Evolutionary conservation across 169 alveolate species (phyloP).

Genomic region (Plasmodium vivax): DNA sequence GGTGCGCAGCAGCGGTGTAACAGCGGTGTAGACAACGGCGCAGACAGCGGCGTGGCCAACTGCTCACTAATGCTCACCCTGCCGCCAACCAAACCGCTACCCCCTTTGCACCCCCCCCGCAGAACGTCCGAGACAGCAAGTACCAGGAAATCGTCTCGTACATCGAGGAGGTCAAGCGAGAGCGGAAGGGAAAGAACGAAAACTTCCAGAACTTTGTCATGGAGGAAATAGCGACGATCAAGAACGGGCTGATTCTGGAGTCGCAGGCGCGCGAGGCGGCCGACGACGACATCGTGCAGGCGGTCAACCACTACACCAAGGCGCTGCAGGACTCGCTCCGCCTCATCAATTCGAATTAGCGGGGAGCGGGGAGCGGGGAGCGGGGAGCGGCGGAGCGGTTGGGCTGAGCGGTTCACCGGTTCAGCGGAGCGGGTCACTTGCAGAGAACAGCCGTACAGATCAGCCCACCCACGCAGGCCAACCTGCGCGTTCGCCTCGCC

Average conservation of each 20-base stretch:
- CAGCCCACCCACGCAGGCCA: too few species aligned
- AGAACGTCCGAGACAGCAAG: constrained; percentile 59
- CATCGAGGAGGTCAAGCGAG: constrained; percentile 48
- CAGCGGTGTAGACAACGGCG: too few species aligned
- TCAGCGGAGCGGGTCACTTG: too few species aligned
- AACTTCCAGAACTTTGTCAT: constrained; percentile 82
- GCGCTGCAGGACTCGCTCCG: constrained; percentile 87
- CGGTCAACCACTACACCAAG: constrained; percentile 91
- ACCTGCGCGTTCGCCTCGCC: background rate
- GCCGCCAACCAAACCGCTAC: background rate
- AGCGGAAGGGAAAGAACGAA: constrained; percentile 70
- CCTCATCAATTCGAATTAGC: constrained; percentile 77
- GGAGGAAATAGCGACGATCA: constrained; percentile 86
- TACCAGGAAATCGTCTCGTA: constrained; percentile 66
- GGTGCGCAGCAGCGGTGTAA: background rate
- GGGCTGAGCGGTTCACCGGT: background rate
- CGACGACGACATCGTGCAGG: constrained; percentile 93
- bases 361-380: too few species aligned
- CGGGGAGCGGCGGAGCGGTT: too few species aligned
- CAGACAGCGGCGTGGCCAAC: background rate
- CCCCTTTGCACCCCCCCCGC: background rate
- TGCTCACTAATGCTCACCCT: background rate
- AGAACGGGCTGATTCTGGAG: constrained; percentile 86
- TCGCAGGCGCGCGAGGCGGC: constrained; percentile 91
- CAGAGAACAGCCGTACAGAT: too few species aligned